Evolutionary conservation across 495 filamentous ascomycete species (phyloP).

Genomic region (Penicillium arizonense): DNA sequence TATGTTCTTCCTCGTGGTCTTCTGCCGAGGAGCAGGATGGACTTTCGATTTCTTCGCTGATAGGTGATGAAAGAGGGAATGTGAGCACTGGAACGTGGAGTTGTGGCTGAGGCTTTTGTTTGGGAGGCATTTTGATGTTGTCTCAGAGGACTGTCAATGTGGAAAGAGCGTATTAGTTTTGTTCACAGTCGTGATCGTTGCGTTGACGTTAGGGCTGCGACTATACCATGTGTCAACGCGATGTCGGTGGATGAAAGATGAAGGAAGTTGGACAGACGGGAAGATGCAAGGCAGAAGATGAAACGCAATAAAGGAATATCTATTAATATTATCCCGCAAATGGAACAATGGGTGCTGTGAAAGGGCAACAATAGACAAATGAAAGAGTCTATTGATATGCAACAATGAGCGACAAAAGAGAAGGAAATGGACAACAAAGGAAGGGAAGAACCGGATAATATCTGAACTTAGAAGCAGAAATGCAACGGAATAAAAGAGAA

Average conservation of each 20-base stretch:
- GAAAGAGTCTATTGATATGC: constrained; percentile 2
- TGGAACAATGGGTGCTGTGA: constrained; percentile 12
- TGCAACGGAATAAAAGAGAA: not conserved
- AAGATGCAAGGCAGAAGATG: not conserved
- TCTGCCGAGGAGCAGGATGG: constrained; percentile 38
- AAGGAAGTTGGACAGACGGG: not conserved
- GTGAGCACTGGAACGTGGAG: constrained; percentile 35
- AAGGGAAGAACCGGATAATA: not conserved
- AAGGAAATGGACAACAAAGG: constrained; percentile 5
- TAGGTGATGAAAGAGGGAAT: constrained; percentile 47
- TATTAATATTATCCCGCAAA: constrained; percentile 20
- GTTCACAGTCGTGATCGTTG: not conserved
- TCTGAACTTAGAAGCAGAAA: not conserved
- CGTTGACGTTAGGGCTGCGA: not conserved
- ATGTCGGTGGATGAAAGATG: not conserved
- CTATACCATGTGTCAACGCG: constrained; percentile 14
- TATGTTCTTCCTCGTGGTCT: constrained; percentile 28
- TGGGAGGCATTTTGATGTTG: constrained; percentile 22
- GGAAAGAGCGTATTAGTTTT: not conserved
- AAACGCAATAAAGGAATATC: constrained; percentile 12
- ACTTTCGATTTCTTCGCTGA: constrained; percentile 42
- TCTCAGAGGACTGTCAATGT: not conserved
- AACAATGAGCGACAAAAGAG: not conserved
- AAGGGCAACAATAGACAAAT: constrained; percentile 2
- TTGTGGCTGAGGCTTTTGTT: constrained; percentile 22